These are phyloP conservation scores for Plantago ovata DNA, from an alignment of 257 asterid genomes.

Conservation along the genomic window DNA sequence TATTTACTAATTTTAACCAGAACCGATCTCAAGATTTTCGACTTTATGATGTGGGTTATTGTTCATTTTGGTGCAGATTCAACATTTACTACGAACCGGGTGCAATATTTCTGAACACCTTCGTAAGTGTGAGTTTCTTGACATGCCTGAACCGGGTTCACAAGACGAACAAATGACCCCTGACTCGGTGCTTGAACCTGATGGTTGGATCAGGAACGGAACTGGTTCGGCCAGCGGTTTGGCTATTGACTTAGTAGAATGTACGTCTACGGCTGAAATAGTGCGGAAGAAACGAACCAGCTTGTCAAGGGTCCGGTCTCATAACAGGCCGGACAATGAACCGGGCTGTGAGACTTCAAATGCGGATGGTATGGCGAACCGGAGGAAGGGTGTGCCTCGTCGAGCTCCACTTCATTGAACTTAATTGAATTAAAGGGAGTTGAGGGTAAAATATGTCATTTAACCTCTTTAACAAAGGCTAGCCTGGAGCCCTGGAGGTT, in stretches of 20 bases:
- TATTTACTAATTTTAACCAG: not conserved
- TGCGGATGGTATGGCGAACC: constrained; percentile 31
- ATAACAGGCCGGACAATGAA: constrained; percentile 29
- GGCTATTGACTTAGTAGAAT: constrained; percentile 25
- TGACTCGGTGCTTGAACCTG: constrained; percentile 55
- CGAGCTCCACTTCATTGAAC: constrained; percentile 64
- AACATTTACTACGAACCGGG: constrained; percentile 37
- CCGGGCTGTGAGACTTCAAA: not conserved
- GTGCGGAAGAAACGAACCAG: constrained; percentile 52
- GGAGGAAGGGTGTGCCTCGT: constrained; percentile 84
- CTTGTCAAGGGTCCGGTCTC: constrained; percentile 20
- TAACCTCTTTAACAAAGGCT: constrained; percentile 16
- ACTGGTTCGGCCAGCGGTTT: constrained; percentile 50
- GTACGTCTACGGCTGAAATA: constrained; percentile 56
- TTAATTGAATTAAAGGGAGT: constrained; percentile 18
- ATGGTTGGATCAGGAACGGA: constrained; percentile 43
- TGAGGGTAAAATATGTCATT: constrained; percentile 36
- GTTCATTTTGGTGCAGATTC: constrained; percentile 35
- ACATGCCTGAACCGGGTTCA: constrained; percentile 45
- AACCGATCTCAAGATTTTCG: constrained; percentile 7
- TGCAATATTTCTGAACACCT: constrained; percentile 33
- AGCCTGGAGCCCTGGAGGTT: constrained; percentile 15
- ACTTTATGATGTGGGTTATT: constrained; percentile 17
- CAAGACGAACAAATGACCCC: constrained; percentile 69
- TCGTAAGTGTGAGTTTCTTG: constrained; percentile 33